phyloP scores from a whole-genome alignment of 2,329 filamentous ascomycete genomes.

The Fusarium camptoceras region DNA sequence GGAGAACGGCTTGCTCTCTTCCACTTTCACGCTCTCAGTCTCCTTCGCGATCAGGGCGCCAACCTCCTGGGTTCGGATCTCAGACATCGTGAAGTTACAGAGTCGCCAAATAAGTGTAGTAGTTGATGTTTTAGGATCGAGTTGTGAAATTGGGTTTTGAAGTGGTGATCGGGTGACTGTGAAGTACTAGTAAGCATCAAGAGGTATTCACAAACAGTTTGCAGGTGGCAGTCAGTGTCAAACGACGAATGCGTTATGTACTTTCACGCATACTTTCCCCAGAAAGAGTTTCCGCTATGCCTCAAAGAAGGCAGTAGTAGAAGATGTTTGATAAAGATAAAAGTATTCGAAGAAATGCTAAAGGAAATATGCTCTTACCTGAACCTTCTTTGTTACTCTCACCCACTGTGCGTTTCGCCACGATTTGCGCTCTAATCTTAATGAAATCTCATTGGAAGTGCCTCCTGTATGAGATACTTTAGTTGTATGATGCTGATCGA shows the following conservation, averaged over 20 bases:
- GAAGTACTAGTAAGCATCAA: slow-evolving; percentile 20
- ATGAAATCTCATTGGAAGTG: not conserved
- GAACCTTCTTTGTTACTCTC: slow-evolving; percentile 26
- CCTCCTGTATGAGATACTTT: slow-evolving; percentile 2
- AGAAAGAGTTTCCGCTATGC: not conserved
- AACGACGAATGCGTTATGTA: not conserved
- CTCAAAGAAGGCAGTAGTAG: no score
- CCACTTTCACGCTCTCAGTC: slow-evolving; percentile 17
- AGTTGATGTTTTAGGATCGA: not conserved
- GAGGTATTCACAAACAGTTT: slow-evolving; percentile 23
- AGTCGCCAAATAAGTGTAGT: not conserved
- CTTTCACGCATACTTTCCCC: not conserved
- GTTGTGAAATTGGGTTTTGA: not conserved
- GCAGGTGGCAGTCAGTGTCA: not conserved
- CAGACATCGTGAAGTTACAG: slow-evolving; percentile 28
- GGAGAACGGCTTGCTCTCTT: slow-evolving; percentile 49
- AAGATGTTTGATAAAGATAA: not conserved
- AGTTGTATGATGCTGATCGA: not conserved
- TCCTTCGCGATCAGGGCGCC: slow-evolving; percentile 11
- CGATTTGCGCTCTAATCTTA: not conserved
- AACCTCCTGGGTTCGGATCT: slow-evolving; percentile 26
- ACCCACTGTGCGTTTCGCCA: slow-evolving; percentile 11
- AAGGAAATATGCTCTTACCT: slow-evolving; percentile 23
- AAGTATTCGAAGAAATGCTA: not conserved
- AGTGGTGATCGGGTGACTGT: not conserved